Conservation (phyloP, 441 rosid genomes). For the Adansonia gregorii region DNA sequence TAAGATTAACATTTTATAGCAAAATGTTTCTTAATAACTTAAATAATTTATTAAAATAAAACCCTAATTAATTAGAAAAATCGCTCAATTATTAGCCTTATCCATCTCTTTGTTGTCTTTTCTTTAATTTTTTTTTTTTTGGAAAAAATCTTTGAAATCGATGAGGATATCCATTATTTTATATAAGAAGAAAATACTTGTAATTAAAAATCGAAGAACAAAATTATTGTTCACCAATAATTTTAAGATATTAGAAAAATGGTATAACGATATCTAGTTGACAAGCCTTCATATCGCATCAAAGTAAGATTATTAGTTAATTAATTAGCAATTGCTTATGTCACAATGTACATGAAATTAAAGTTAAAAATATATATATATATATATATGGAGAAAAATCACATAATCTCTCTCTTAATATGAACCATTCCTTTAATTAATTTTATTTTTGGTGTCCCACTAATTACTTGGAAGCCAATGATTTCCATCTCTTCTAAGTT, state of each 20-base stretch:
- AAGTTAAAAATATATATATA: neutral
- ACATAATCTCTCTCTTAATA: neutral
- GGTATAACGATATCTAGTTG: too few relatives aligned
- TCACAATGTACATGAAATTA: neutral
- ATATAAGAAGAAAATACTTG: neutral
- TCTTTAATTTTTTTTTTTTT: too few relatives aligned
- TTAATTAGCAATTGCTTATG: neutral
- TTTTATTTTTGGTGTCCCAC: neutral
- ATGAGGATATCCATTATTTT: neutral
- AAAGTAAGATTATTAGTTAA: neutral
- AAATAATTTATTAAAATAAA: neutral
- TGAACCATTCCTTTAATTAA: neutral
- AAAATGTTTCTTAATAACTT: neutral
- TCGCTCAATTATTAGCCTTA: too few relatives aligned
- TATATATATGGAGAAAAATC: neutral
- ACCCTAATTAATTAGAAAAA: neutral
- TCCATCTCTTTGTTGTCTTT: neutral
- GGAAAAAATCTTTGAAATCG: neutral
- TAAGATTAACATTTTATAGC: too few relatives aligned
- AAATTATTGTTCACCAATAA: neutral
- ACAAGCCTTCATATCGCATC: neutral
- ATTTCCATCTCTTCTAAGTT: neutral
- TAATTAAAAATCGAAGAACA: neutral
- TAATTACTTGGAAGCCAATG: slow-evolving; percentile 10
- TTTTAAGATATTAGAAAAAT: neutral